Evolutionary conservation across 768 basidiomycete genomes (phyloP).

Genomic region (Auricularia sp.): DNA sequence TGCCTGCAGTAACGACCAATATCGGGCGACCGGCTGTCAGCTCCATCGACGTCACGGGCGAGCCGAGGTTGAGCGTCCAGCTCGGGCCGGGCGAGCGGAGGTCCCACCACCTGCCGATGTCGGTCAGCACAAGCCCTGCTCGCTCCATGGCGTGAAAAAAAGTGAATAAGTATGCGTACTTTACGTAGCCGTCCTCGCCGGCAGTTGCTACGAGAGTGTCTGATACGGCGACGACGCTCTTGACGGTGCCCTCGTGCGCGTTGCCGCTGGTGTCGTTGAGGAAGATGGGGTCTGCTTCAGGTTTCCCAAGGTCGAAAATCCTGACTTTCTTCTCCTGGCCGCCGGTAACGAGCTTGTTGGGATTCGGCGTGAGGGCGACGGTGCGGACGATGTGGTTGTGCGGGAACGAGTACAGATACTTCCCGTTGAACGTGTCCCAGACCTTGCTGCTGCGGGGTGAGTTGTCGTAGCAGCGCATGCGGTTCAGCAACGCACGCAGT

Average conservation of each 20-base stretch:
- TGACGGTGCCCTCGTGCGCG: constrained; percentile 82
- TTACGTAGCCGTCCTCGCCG: constrained; percentile 84
- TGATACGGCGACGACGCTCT: constrained; percentile 89
- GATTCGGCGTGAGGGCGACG: constrained; percentile 70
- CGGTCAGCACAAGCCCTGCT: background rate
- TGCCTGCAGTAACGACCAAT: constrained; percentile 84
- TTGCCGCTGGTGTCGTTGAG: constrained; percentile 49
- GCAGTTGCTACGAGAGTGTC: constrained; percentile 81
- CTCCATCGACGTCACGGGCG: constrained; percentile 90
- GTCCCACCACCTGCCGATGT: constrained; percentile 83
- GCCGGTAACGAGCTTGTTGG: constrained; percentile 70
- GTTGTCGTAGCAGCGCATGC: constrained; percentile 8
- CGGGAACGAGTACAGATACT: constrained; percentile 86
- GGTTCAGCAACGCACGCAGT: constrained; percentile 62
- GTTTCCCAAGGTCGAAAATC: constrained; percentile 79
- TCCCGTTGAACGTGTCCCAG: constrained; percentile 90
- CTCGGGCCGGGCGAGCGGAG: constrained; percentile 65
- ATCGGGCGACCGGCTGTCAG: constrained; percentile 70
- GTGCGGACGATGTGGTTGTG: constrained; percentile 98
- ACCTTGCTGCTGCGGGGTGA: constrained; percentile 55
- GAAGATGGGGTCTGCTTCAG: constrained; percentile 81
- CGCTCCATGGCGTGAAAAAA: background rate
- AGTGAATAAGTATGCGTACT: constrained; percentile 38
- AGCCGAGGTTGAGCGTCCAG: constrained; percentile 59
- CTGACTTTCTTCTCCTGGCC: constrained; percentile 97